Base-by-base conservation (phyloP, 1,139 yeast genomes). In the Debaryomycetaceae sp. region DNA sequence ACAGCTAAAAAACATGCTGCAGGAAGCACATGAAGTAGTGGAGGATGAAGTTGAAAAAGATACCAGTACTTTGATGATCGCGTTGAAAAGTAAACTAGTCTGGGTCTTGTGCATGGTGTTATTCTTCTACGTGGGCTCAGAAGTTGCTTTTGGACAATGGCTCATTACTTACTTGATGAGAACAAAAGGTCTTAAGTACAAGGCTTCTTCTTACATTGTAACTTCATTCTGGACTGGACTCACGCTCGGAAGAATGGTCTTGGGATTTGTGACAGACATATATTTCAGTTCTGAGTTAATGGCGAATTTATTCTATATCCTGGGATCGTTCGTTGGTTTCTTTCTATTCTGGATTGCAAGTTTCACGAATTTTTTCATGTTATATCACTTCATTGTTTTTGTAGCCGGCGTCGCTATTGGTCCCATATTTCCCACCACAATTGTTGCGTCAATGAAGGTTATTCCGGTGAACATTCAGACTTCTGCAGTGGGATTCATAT, bases 381-480 rank as follows among this genome's bases (percentile, higher is more conserved):
- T 72, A 38, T 63, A 73, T 43, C 64, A 67, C 51, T 40, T 67
- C 9, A 50, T 65, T 5, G 80, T 83, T 0, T 80, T 83, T 40
- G 38, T 77, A 8, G 70, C 82, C 37, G 96, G 96, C 0, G 67
- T 81, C 33, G 79, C 79, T 49, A 81, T 85, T 30, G 97, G 96
- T 0, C 96, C 97, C 1, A 69, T 87, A 5, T 88, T 85, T 63
- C 93, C 95, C 0, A 83, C 93, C 7, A 80, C 87, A 0, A 80
- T 86, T 44, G 79, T 86, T 9, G 75, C 86, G 6, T 73, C 89
- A 5, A 64, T 86, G 42, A 80, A 81, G 42, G 68, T 81, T 2
- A 62, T 88, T 38, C 96, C 96, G 0, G 65, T 69, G 24, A 73
- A 74, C 41, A 65, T 75, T 45, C 89, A 87, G 47, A 78, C 87